Conservation (phyloP, 192 early-diverging fungal genomes). For the Coemansia guatemalensis region DNA sequence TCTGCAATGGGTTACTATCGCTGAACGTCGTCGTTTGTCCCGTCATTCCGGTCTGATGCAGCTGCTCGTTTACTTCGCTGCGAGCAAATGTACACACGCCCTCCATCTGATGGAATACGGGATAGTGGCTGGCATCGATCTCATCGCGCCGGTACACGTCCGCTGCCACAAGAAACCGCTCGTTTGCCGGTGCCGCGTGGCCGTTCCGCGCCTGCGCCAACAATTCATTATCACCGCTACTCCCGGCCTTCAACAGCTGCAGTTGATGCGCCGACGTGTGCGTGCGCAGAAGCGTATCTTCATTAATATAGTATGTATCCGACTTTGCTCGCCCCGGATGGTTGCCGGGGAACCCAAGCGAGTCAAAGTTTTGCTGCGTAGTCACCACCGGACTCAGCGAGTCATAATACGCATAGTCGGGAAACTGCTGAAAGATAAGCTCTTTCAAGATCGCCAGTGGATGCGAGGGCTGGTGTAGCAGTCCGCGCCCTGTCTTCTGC, state of each 20-base stretch:
- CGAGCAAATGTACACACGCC: slow-evolving; percentile 67
- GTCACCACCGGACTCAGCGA: slow-evolving; percentile 81
- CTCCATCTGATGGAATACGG: slow-evolving; percentile 99
- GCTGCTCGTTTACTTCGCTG: slow-evolving; percentile 19
- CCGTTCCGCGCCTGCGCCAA: slow-evolving; percentile 36
- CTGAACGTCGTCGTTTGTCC: slow-evolving; percentile 55
- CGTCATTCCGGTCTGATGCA: slow-evolving; percentile 10
- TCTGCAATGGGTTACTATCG: slow-evolving; percentile 72
- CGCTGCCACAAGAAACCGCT: slow-evolving; percentile 86
- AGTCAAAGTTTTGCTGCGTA: slow-evolving; percentile 88
- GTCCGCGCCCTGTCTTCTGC: slow-evolving; percentile 68
- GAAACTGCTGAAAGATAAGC: slow-evolving; percentile 76
- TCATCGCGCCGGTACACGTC: slow-evolving; percentile 98
- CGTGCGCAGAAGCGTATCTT: slow-evolving; percentile 74
- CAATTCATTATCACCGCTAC: slow-evolving; percentile 2
- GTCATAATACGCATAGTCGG: slow-evolving; percentile 61
- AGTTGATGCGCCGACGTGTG: slow-evolving; percentile 96
- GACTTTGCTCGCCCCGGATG: slow-evolving; percentile 80
- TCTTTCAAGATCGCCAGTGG: slow-evolving; percentile 86
- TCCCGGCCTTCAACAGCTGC: slow-evolving; percentile 63
- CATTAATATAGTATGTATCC: slow-evolving; percentile 94
- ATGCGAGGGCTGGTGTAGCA: slow-evolving; percentile 77
- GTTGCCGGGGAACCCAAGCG: slow-evolving; percentile 74
- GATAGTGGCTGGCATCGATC: slow-evolving; percentile 94
- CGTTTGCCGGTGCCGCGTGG: slow-evolving; percentile 29